These are phyloP conservation scores for Boechera divaricarpa DNA, from an alignment of 345 rosid genomes.

Conservation along the genomic window DNA sequence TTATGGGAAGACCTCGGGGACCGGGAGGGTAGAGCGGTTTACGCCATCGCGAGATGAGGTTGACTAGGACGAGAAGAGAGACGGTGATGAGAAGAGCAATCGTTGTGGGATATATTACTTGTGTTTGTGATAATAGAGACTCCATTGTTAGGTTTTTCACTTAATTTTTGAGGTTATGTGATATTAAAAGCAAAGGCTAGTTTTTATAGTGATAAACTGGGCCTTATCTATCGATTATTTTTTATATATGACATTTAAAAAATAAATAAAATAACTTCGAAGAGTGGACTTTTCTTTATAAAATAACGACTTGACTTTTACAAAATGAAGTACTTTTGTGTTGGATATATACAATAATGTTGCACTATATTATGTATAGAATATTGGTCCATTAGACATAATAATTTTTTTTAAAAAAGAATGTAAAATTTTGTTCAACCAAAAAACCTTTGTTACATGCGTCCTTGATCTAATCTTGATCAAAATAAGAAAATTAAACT, in stretches of 20 bases:
- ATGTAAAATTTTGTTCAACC: no score
- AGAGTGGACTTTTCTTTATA: slow-evolving; percentile 15
- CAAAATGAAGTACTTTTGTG: slow-evolving; percentile 3
- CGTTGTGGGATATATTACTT: slow-evolving; percentile 24
- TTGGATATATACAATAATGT: slow-evolving; percentile 7
- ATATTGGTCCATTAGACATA: not conserved
- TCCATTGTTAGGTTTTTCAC: slow-evolving; percentile 23
- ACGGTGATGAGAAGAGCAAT: slow-evolving; percentile 19
- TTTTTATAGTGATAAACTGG: slow-evolving; percentile 24
- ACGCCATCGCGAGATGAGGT: slow-evolving; percentile 47
- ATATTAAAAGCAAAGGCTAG: slow-evolving; percentile 1
- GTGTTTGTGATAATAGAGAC: slow-evolving; percentile 28
- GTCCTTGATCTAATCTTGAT: no score
- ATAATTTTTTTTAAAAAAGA: no score
- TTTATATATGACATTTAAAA: not conserved
- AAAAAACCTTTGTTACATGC: no score
- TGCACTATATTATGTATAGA: slow-evolving; percentile 6
- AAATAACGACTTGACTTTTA: slow-evolving; percentile 33
- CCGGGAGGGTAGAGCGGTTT: slow-evolving; percentile 76
- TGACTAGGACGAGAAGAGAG: slow-evolving; percentile 39
- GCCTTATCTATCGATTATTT: not conserved
- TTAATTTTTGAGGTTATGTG: slow-evolving; percentile 20
- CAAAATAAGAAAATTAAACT: no score
- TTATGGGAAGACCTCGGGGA: slow-evolving; percentile 75
- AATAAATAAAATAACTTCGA: slow-evolving; percentile 5